Evolutionary conservation across 257 asterid genomes (phyloP).

Genomic region (Coffea canephora): DNA sequence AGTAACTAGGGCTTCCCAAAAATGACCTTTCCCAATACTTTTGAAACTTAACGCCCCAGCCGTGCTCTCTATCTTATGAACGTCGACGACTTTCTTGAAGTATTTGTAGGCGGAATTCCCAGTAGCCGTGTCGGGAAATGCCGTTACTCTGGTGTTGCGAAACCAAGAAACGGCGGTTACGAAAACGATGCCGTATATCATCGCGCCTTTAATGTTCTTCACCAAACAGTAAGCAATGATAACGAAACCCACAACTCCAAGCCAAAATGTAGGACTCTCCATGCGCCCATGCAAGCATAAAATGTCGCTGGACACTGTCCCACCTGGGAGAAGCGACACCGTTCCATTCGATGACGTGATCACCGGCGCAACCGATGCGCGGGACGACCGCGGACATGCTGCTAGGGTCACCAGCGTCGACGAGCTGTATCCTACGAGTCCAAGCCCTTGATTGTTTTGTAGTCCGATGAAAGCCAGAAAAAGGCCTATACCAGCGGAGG

Average conservation of each 20-base stretch:
- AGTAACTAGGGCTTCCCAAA: conserved; percentile 85
- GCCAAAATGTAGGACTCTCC: conserved; percentile 92
- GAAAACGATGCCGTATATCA: conserved; percentile 83
- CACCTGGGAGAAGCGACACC: conserved; percentile 59
- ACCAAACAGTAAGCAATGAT: conserved; percentile 76
- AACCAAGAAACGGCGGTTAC: conserved; percentile 92
- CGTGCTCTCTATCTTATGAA: conserved; percentile 65
- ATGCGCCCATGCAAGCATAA: conserved; percentile 76
- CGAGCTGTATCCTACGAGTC: conserved; percentile 70
- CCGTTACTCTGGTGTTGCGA: conserved; percentile 71
- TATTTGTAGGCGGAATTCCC: conserved; percentile 62
- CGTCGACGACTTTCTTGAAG: conserved; percentile 65
- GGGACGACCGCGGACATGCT: conserved; percentile 64
- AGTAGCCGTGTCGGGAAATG: conserved; percentile 52
- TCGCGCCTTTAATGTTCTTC: conserved; percentile 74
- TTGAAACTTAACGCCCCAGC: conserved; percentile 85
- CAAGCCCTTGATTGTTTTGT: conserved; percentile 78
- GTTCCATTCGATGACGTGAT: conserved; percentile 51
- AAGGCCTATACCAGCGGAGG: conserved; percentile 91
- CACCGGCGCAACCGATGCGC: conserved; percentile 70
- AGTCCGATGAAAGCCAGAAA: conserved; percentile 84
- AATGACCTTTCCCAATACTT: conserved; percentile 50
- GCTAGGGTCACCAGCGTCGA: conserved; percentile 83
- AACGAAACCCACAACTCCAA: conserved; percentile 69
- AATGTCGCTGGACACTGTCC: conserved; percentile 62